A percentile compares a stretch with the other conserved stretches of the same genome.
phyloP scores from a whole-genome alignment of 352 stramenopile species.

The Plasmopara muralis region DNA sequence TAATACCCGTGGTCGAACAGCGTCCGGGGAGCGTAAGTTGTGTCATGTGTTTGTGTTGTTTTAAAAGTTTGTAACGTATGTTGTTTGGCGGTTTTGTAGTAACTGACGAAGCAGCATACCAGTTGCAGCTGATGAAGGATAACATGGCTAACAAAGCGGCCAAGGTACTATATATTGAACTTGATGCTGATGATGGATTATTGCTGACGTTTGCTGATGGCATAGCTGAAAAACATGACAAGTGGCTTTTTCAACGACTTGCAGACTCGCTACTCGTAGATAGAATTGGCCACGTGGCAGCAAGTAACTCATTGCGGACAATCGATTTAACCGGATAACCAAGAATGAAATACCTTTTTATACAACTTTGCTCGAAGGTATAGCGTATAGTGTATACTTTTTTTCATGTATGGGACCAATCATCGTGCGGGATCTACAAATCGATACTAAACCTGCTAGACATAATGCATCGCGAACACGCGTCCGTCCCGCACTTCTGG shows the following conservation, averaged over 20 bases:
- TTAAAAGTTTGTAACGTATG: slow-evolving; percentile 1
- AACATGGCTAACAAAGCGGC: slow-evolving; percentile 71
- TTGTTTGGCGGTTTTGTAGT: slow-evolving; percentile 22
- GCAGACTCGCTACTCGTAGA: slow-evolving; percentile 73
- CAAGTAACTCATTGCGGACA: slow-evolving; percentile 15
- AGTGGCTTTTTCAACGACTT: slow-evolving; percentile 85
- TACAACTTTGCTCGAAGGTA: no score
- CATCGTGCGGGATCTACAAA: background rate
- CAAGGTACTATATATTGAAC: slow-evolving; percentile 34
- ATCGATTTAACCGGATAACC: slow-evolving; percentile 21
- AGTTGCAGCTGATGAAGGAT: slow-evolving; percentile 82
- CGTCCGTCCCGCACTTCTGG: slow-evolving; percentile 21
- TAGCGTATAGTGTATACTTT: slow-evolving; percentile 12
- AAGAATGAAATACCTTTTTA: background rate
- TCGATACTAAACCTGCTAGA: slow-evolving; percentile 1
- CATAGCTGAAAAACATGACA: slow-evolving; percentile 86
- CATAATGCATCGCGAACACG: slow-evolving; percentile 11
- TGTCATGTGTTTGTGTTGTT: slow-evolving; percentile 1
- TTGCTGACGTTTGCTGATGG: slow-evolving; percentile 2
- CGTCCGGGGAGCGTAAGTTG: slow-evolving; percentile 61
- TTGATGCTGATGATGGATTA: background rate
- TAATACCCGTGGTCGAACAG: slow-evolving; percentile 40
- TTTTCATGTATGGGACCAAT: background rate
- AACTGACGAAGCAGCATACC: slow-evolving; percentile 75
- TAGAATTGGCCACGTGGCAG: slow-evolving; percentile 21